Conservation (phyloP, 257 asterid species). For the Fraxinus americana region DNA sequence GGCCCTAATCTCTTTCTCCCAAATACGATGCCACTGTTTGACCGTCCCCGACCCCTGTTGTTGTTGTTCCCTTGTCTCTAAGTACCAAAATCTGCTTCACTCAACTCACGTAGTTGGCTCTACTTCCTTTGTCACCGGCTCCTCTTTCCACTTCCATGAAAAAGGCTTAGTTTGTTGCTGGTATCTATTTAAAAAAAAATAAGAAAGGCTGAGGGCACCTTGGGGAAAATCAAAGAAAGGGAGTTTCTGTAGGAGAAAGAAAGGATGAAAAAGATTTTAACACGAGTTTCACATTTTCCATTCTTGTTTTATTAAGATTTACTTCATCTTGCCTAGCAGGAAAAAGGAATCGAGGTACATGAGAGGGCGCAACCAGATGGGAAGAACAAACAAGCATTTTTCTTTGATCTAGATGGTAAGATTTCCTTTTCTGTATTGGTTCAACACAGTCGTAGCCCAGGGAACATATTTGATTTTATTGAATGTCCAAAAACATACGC, state of each 20-base stretch:
- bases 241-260: not conserved
- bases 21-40: not conserved
- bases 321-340: conserved; percentile 39
- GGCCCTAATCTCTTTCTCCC: not conserved
- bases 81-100: not conserved
- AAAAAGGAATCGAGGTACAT: conserved; percentile 62
- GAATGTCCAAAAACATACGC: not conserved
- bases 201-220: not conserved
- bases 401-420: conserved; percentile 97
- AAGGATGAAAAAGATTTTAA: not conserved
- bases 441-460: not conserved
- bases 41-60: not conserved
- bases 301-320: not conserved
- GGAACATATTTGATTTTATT: not conserved
- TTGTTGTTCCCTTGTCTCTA: not conserved
- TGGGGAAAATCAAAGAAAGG: not conserved
- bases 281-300: not conserved
- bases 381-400: conserved; percentile 75
- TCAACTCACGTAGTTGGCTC: not conserved
- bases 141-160: not conserved
- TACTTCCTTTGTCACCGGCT: not conserved
- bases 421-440: not conserved
- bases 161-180: not conserved
- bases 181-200: not conserved
- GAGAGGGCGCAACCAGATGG: conserved; percentile 68